A percentile compares a stretch with the other conserved stretches of the same genome.
These are phyloP conservation scores for Cercospora brassicicola DNA, from an alignment of 2,329 filamentous ascomycete species.

Conservation along the genomic window DNA sequence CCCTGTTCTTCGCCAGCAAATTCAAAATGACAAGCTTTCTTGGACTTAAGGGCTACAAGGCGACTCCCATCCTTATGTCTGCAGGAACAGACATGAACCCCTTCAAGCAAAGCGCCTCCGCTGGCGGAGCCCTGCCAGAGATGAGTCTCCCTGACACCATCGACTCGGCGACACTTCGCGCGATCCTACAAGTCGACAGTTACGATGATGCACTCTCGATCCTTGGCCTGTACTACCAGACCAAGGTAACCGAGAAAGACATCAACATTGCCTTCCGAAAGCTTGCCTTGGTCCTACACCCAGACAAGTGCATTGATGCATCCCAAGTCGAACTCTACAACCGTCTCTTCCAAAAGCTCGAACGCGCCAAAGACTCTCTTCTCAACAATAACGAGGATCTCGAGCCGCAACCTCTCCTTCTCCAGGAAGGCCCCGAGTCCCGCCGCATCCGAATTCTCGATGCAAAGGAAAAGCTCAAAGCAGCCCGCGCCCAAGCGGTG, in stretches of 20 bases:
- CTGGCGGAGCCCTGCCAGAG: not conserved
- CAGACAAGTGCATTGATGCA: not conserved
- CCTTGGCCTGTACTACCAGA: not conserved
- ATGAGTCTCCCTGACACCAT: not conserved
- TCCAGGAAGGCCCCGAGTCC: not conserved
- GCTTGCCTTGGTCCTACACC: not conserved
- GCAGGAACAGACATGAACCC: not conserved
- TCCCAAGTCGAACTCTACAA: not conserved
- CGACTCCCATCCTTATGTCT: not conserved
- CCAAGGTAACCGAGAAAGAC: not conserved
- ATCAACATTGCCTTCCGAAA: not conserved
- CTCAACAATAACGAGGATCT: not conserved
- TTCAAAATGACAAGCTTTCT: not conserved
- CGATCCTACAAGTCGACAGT: not conserved
- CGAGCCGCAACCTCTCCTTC: not conserved
- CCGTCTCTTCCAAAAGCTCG: not conserved
- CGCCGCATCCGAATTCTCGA: not conserved
- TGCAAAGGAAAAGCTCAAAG: not conserved
- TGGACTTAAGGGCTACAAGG: not conserved
- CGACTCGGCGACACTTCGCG: not conserved
- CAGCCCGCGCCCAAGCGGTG: not conserved
- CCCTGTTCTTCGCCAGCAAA: not conserved
- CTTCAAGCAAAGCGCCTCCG: not conserved
- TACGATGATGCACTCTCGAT: not conserved
- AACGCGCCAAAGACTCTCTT: not conserved